phyloP scores from a whole-genome alignment of 768 basidiomycete genomes.

The Boletus sp. region DNA sequence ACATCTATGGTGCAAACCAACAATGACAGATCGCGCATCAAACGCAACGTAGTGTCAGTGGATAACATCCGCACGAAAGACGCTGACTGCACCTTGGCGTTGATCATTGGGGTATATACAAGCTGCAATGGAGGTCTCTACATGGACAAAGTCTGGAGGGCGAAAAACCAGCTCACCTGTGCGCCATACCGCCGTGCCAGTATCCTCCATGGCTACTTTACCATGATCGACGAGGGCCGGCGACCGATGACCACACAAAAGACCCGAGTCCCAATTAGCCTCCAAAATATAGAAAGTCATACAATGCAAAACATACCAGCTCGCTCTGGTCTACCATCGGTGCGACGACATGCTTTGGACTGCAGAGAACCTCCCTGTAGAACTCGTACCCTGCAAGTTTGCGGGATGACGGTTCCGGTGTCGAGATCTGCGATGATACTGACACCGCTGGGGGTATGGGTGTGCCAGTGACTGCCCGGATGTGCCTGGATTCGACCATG shows the following conservation, averaged over 20 bases:
- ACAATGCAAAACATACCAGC: constrained; percentile 55
- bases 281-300: not conserved
- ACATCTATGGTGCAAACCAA: constrained; percentile 48
- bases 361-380: constrained; percentile 73
- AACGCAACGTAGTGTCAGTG: not conserved
- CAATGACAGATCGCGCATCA: not conserved
- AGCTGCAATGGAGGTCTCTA: constrained; percentile 45
- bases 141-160: no score
- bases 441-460: not conserved
- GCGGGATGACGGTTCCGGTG: not conserved
- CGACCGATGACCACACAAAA: not conserved
- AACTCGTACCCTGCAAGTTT: constrained; percentile 82
- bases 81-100: constrained; percentile 63
- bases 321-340: constrained; percentile 99
- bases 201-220: constrained; percentile 81
- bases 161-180: constrained; percentile 45
- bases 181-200: constrained; percentile 82
- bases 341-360: constrained; percentile 87
- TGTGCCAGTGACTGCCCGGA: not conserved
- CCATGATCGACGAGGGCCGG: not conserved
- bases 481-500: not conserved
- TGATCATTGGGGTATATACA: constrained; percentile 98
- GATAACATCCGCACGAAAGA: not conserved
- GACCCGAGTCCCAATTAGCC: not conserved
- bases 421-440: not conserved